Conservation (phyloP, 2,329 filamentous ascomycete species). For the Hypoxylon sp. region DNA sequence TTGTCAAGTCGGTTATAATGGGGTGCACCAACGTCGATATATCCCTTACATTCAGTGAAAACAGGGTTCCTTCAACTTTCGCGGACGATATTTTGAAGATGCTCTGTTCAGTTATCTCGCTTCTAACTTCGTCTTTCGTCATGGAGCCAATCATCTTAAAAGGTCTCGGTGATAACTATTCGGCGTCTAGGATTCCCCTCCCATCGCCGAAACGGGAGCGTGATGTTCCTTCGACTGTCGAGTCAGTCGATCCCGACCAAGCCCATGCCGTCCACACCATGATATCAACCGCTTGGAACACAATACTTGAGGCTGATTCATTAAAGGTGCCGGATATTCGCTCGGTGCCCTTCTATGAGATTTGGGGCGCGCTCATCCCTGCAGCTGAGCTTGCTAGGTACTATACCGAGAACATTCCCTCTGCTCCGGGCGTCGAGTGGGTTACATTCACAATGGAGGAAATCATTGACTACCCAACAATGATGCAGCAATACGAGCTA, state of each 20-base stretch:
- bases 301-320: constrained; percentile 52
- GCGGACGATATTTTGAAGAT: constrained; percentile 56
- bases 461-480: constrained; percentile 59
- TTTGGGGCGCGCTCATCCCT: constrained; percentile 59
- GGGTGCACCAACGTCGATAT: constrained; percentile 51
- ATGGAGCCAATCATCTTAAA: constrained; percentile 57
- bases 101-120: constrained; percentile 55
- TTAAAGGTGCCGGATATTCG: constrained; percentile 55
- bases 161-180: constrained; percentile 51
- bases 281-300: constrained; percentile 56
- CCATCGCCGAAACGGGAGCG: constrained; percentile 40
- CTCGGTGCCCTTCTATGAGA: constrained; percentile 59
- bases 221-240: constrained; percentile 36
- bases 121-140: constrained; percentile 57
- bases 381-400: constrained; percentile 57
- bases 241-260: constrained; percentile 51
- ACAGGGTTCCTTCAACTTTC: constrained; percentile 53
- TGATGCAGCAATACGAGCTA: constrained; percentile 57
- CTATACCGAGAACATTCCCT: constrained; percentile 54
- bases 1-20: constrained; percentile 54
- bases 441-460: constrained; percentile 55
- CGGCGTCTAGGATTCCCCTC: constrained; percentile 55
- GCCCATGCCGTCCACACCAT: constrained; percentile 52
- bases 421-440: constrained; percentile 49
- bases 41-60: constrained; percentile 56